phyloP scores from a whole-genome alignment of 805 yeast species.

The Kodamaea laetipori region DNA sequence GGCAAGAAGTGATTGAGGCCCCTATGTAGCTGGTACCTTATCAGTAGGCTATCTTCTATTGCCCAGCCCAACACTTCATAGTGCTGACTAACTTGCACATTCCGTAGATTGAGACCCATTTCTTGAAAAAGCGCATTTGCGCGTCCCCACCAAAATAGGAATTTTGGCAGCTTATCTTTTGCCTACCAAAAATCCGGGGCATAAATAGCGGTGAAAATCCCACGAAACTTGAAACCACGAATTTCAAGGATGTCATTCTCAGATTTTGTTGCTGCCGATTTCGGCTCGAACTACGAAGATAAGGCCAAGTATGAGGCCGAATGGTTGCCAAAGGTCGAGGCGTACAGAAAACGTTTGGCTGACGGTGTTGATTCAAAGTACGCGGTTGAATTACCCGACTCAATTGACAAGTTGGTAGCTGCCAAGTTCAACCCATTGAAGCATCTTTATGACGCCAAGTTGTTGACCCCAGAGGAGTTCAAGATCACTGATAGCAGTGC shows the following conservation, averaged over 20 bases:
- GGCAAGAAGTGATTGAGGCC: too few species aligned
- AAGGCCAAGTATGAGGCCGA: constrained; percentile 40
- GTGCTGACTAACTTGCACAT: too few species aligned
- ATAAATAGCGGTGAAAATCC: constrained; percentile 1
- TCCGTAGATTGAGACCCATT: too few species aligned
- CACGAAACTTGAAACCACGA: neutral
- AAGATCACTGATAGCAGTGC: constrained; percentile 49
- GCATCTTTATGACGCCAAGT: constrained; percentile 35
- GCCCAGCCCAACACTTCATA: too few species aligned
- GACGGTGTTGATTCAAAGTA: constrained; percentile 34
- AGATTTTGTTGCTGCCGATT: constrained; percentile 33
- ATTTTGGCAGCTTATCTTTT: too few species aligned
- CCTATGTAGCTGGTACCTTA: too few species aligned
- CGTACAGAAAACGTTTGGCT: constrained; percentile 39
- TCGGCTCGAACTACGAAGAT: constrained; percentile 39
- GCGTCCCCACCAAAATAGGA: too few species aligned
- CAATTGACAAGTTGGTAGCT: constrained; percentile 34
- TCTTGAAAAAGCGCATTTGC: too few species aligned
- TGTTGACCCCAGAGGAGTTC: constrained; percentile 41
- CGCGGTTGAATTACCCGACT: constrained; percentile 34
- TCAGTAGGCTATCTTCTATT: too few species aligned
- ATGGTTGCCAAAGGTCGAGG: constrained; percentile 50
- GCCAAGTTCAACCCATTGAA: constrained; percentile 41
- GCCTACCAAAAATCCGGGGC: neutral
- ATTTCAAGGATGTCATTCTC: constrained; percentile 7